phyloP scores from a whole-genome alignment of 805 yeast species.

The Torulaspora maleeae region DNA sequence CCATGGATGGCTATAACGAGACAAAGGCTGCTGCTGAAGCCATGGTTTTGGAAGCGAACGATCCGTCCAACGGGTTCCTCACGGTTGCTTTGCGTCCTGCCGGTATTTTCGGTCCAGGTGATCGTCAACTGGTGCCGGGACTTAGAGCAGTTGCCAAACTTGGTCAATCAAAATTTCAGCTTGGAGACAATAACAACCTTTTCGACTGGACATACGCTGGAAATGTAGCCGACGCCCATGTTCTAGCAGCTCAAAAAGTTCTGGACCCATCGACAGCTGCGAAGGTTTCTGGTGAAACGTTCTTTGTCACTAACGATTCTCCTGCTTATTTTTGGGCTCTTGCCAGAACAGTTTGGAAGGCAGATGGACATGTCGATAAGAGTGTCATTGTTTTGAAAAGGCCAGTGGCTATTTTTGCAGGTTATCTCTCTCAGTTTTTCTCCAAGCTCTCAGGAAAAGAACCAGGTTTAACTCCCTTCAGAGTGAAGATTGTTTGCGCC shows the following conservation, averaged over 20 bases:
- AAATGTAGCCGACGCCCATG: constrained; percentile 95
- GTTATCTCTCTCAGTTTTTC: constrained; percentile 73
- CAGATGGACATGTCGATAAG: constrained; percentile 79
- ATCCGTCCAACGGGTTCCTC: constrained; percentile 47
- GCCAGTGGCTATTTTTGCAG: constrained; percentile 74
- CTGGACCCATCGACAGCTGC: constrained; percentile 43
- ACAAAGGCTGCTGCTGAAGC: constrained; percentile 91
- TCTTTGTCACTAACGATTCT: constrained; percentile 87
- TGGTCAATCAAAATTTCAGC: constrained; percentile 88
- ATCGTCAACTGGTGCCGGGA: constrained; percentile 93
- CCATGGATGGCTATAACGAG: constrained; percentile 96
- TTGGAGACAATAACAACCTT: constrained; percentile 89
- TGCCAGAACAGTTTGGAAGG: constrained; percentile 96
- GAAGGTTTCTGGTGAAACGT: constrained; percentile 75
- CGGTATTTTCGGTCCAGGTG: constrained; percentile 98
- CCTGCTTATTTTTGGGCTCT: constrained; percentile 97
- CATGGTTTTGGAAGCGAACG: constrained; percentile 71
- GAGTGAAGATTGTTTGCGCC: constrained; percentile 91
- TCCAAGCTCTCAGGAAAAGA: constrained; percentile 72
- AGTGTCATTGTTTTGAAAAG: constrained; percentile 63
- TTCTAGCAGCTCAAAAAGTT: constrained; percentile 78
- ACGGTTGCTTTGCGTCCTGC: constrained; percentile 94
- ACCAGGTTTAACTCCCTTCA: constrained; percentile 92
- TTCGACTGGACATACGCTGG: constrained; percentile 99
- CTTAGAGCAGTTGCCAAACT: constrained; percentile 72